A percentile compares a stretch with the other conserved stretches of the same genome.
phyloP scores from a whole-genome alignment of 2,329 filamentous ascomycete species.

The Neopestalotiopsis clavispora region DNA sequence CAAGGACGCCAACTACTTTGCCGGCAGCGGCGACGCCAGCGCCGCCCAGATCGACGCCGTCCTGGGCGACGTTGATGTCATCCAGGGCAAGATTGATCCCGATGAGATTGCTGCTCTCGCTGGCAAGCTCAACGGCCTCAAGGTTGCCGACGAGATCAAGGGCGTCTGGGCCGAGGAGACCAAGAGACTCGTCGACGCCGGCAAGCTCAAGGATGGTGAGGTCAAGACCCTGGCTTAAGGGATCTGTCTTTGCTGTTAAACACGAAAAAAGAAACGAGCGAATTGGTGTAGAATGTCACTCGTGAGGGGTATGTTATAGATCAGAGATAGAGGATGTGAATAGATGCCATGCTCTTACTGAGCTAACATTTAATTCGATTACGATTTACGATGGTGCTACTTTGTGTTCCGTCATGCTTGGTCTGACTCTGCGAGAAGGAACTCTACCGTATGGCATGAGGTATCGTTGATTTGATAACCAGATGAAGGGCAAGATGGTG shows the following conservation, averaged over 20 bases:
- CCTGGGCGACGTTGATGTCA: conserved; percentile 81
- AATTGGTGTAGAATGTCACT: conserved; percentile 10
- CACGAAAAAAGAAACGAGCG: background rate
- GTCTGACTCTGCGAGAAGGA: too few species aligned
- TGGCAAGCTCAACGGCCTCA: conserved; percentile 77
- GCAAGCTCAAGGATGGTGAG: conserved; percentile 87
- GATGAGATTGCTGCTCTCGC: conserved; percentile 89
- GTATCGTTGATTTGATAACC: too few species aligned
- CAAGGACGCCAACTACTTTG: conserved; percentile 99
- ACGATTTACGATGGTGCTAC: too few species aligned
- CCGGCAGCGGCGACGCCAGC: conserved; percentile 67
- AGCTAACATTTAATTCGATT: background rate
- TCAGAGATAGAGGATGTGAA: background rate
- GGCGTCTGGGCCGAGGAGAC: conserved; percentile 78
- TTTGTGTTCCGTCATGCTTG: too few species aligned
- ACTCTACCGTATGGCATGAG: too few species aligned
- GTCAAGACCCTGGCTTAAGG: conserved; percentile 62
- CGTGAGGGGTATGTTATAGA: background rate
- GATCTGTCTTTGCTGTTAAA: background rate
- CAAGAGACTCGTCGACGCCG: conserved; percentile 76
- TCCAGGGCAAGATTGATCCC: conserved; percentile 87
- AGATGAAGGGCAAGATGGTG: too few species aligned
- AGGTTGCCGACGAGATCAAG: conserved; percentile 85
- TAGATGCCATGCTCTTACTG: background rate
- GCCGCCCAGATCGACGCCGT: conserved; percentile 81